Percentiles rank a stretch among this genome's conserved stretches.
Evolutionary conservation across 495 filamentous ascomycete species (phyloP).

Genomic region (Penicillium canariense): DNA sequence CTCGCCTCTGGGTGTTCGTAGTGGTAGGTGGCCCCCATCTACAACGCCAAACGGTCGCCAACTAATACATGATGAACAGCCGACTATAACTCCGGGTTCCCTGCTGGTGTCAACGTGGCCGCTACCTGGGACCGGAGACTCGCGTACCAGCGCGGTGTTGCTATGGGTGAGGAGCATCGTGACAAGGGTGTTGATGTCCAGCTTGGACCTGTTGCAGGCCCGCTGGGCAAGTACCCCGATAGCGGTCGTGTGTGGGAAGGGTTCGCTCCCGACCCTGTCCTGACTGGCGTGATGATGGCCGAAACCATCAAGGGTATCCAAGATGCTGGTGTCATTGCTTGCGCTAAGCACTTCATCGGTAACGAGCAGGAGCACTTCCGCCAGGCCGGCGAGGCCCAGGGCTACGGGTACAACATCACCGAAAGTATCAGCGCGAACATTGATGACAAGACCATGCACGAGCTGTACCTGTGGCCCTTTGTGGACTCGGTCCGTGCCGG

Average conservation of each 20-base stretch:
- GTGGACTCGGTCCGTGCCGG: constrained; percentile 73
- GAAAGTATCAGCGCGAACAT: constrained; percentile 76
- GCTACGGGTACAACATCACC: constrained; percentile 61
- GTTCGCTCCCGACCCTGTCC: constrained; percentile 68
- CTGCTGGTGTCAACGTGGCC: constrained; percentile 76
- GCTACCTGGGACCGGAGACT: constrained; percentile 74
- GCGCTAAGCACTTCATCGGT: constrained; percentile 76
- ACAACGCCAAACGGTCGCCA: neutral
- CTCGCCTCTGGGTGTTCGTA: constrained; percentile 78
- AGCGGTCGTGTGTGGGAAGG: constrained; percentile 88
- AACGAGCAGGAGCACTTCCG: constrained; percentile 85
- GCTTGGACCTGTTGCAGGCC: constrained; percentile 87
- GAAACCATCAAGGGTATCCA: constrained; percentile 81
- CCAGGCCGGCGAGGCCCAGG: constrained; percentile 60
- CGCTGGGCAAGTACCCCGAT: constrained; percentile 69
- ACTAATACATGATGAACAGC: constrained; percentile 35
- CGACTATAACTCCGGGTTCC: constrained; percentile 78
- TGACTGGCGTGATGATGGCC: constrained; percentile 70
- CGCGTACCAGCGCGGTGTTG: constrained; percentile 71
- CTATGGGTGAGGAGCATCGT: constrained; percentile 76
- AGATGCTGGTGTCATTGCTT: constrained; percentile 76
- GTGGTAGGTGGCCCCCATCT: constrained; percentile 36
- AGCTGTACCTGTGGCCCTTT: constrained; percentile 88
- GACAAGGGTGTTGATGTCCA: constrained; percentile 84
- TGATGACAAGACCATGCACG: constrained; percentile 93